Percentiles rank a stretch among this genome's conserved stretches.
Conservation (phyloP, 768 basidiomycete species). For the Boletus vinaceobasis region DNA sequence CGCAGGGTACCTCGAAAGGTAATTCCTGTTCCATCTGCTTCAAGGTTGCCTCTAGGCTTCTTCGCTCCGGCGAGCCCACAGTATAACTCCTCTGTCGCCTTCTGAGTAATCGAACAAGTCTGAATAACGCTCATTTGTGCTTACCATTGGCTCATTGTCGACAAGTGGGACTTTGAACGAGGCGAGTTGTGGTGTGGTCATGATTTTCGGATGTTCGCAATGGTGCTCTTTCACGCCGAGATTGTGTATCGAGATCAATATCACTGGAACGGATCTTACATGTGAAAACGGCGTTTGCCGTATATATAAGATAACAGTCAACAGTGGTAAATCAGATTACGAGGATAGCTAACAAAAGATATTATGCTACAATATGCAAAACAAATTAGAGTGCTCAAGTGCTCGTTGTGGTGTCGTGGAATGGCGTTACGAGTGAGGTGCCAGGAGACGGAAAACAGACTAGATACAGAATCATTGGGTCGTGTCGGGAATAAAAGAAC, state of each 20-base stretch:
- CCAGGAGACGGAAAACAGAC: not conserved
- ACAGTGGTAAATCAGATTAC: not conserved
- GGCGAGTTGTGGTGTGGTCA: constrained; percentile 76
- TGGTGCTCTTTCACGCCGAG: not conserved
- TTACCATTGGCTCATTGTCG: constrained; percentile 93
- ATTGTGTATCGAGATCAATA: not conserved
- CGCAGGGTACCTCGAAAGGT: constrained; percentile 90
- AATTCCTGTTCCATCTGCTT: constrained; percentile 75
- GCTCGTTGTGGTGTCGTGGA: not conserved
- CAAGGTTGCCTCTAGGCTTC: constrained; percentile 67
- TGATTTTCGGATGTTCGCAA: constrained; percentile 29
- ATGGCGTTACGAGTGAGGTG: not conserved
- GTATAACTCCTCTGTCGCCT: constrained; percentile 65
- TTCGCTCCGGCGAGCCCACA: constrained; percentile 74
- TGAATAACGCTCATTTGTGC: constrained; percentile 15
- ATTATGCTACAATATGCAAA: not conserved
- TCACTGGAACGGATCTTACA: constrained; percentile 17
- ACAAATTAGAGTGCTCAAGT: not conserved
- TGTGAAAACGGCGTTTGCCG: not conserved
- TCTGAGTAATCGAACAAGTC: not conserved
- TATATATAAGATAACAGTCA: not conserved
- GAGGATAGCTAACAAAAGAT: not conserved
- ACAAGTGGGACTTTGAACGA: constrained; percentile 80
- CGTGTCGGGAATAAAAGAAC: not conserved
- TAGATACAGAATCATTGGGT: not conserved